Percentiles rank a stretch among this genome's conserved stretches.
These are phyloP conservation scores for Phytophthora pistaciae DNA, from an alignment of 352 stramenopile genomes.

Conservation along the genomic window DNA sequence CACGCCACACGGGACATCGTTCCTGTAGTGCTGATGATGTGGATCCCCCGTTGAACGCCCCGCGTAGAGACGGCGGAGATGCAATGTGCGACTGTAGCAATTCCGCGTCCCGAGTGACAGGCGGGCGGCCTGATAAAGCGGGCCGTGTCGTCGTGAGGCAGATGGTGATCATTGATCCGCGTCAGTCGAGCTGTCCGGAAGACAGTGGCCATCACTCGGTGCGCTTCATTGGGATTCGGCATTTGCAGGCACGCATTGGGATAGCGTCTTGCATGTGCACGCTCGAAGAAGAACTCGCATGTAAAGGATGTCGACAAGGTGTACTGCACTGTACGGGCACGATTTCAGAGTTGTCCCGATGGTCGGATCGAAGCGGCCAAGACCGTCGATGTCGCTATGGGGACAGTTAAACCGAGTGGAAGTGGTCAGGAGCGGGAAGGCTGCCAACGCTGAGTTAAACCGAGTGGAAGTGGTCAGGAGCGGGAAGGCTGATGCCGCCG, in stretches of 20 bases:
- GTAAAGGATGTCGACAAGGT: background rate
- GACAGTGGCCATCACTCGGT: background rate
- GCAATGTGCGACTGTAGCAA: conserved; percentile 22
- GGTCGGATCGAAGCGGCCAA: too few species aligned
- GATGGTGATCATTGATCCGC: conserved; percentile 14
- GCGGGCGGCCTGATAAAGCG: background rate
- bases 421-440: background rate
- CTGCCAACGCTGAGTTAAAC: background rate
- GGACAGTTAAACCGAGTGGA: background rate
- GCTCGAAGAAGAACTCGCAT: background rate
- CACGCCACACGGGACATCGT: background rate
- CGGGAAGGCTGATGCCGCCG: background rate
- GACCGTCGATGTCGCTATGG: background rate
- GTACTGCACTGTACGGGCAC: too few species aligned
- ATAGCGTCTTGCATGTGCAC: background rate
- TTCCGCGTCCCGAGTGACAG: background rate
- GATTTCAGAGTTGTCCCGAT: too few species aligned
- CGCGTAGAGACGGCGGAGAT: conserved; percentile 4
- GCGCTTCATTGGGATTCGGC: background rate
- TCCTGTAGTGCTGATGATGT: background rate
- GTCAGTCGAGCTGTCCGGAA: background rate
- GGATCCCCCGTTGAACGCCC: background rate
- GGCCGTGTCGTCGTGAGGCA: conserved; percentile 8
- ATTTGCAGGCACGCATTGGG: background rate
- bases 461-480: background rate